Conservation (phyloP, 257 asterid genomes). For the Solanum tarijense region DNA sequence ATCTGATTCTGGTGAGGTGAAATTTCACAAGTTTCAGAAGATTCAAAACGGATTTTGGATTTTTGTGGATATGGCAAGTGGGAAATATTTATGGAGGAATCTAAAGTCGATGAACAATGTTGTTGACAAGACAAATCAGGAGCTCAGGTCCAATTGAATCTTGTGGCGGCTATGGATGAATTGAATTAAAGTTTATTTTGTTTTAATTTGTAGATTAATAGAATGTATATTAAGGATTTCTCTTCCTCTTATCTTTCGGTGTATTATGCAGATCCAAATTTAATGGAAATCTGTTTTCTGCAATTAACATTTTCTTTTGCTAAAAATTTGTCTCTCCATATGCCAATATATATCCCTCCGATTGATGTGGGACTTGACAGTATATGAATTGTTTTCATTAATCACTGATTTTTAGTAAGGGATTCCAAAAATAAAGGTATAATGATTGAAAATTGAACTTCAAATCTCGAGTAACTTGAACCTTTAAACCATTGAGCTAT, state of each 20-base stretch:
- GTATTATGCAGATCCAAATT: background rate
- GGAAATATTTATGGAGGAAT: slow-evolving; percentile 37
- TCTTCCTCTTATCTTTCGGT: background rate
- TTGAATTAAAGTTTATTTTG: background rate
- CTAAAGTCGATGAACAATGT: slow-evolving; percentile 10
- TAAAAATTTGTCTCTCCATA: background rate
- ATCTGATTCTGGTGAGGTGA: slow-evolving; percentile 5
- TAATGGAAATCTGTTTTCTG: background rate
- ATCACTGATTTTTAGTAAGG: background rate
- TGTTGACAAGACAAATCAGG: background rate
- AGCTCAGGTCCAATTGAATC: background rate
- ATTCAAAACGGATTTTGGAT: slow-evolving; percentile 33
- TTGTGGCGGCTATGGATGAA: background rate
- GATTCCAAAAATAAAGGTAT: background rate
- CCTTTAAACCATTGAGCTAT: no score
- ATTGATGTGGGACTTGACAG: background rate
- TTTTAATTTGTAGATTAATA: background rate
- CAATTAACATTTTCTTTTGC: background rate
- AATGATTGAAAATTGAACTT: background rate
- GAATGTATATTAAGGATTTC: background rate
- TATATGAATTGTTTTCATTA: background rate
- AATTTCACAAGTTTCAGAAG: background rate
- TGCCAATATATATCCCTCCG: background rate
- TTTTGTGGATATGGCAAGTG: slow-evolving; percentile 46
- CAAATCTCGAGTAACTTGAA: no score